Base-by-base conservation (phyloP, 225 moss, liverwort and hornwort species). In the Marchantia polymorpha region DNA sequence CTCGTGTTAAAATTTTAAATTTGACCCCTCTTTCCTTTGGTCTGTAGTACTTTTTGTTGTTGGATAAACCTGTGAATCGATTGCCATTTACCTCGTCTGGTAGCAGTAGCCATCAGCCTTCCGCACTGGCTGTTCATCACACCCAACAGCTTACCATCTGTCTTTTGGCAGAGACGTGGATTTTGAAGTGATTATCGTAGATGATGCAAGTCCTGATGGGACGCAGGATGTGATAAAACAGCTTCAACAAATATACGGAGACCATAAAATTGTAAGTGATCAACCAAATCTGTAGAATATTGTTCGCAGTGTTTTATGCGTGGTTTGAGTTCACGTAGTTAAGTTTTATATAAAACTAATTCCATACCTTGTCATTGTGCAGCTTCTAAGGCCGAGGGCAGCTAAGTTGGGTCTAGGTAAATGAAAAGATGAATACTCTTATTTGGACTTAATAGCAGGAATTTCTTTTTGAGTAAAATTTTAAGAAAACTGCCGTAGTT, bases 181-280 rank as follows among this genome's bases (percentile, higher is more conserved):
- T 84, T 96, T 96, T 86, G 95, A 96, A 78, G 74, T 93, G 59
- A 90, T 96, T 67, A 83, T 93, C 75, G 85, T 96, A 12, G 95
- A 96, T 74, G 95, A 96, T 78, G 95, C 95, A 71, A 96, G 95
- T 83, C 95, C 95, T 23, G 95, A 93, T 60, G 93, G 93, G 71
- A 93, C 93, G n/a, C 93, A 93, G 75, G 93, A 92, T 65, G 87
- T 90, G 7, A 91, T 92, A 66, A 89, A 86, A 80, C 86, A 90
- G 79, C 85, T 96, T 77, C 93, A 96, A 81, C 83, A 66, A 64
- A 75, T 93, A 50, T 93, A 93, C 46, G 95, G 93, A 72, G 90
- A 91, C 58, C 82, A 87, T 78, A 89, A 90, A 72, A 91, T 93
- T 75, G 94, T 94, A 92, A 86, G 85, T 84, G 66, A 48, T 51